Conservation (phyloP, 176 grass and related monocot species). For the Zoysia japonica region DNA sequence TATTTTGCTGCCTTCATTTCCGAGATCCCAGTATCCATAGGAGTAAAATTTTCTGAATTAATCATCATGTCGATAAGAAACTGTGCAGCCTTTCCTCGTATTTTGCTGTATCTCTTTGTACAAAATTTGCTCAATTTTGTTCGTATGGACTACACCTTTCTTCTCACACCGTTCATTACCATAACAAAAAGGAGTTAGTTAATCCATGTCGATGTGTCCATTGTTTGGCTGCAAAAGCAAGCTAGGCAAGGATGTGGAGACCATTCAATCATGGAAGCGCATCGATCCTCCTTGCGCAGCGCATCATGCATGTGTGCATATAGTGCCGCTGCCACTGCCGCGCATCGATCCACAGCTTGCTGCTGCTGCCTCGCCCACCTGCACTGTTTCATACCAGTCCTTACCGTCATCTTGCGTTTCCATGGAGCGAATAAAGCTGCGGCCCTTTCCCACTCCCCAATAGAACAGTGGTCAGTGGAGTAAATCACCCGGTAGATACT, state of each 20-base stretch:
- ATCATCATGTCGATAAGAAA: background rate
- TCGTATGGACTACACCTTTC: background rate
- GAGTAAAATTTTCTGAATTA: background rate
- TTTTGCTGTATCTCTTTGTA: background rate
- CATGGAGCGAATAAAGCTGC: constrained; percentile 54
- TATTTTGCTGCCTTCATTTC: background rate
- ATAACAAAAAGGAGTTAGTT: background rate
- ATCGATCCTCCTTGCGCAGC: constrained; percentile 18
- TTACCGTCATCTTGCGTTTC: constrained; percentile 15
- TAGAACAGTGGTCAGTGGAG: constrained; percentile 37
- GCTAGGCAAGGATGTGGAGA: constrained; percentile 1
- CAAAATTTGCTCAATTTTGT: background rate
- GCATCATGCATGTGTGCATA: constrained; percentile 30
- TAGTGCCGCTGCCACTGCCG: constrained; percentile 43
- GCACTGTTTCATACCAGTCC: constrained; percentile 22
- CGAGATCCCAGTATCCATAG: background rate
- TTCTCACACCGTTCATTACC: constrained; percentile 9
- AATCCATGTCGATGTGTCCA: constrained; percentile 30
- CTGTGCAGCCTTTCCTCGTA: background rate
- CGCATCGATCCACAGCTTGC: constrained; percentile 13
- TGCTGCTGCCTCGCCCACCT: background rate
- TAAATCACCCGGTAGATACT: background rate
- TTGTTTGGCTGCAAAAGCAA: constrained; percentile 23
- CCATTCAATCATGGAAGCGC: constrained; percentile 39
- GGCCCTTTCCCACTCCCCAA: constrained; percentile 32